Conservation (phyloP, 306 rosid species). For the Ammopiptanthus mongolicus region DNA sequence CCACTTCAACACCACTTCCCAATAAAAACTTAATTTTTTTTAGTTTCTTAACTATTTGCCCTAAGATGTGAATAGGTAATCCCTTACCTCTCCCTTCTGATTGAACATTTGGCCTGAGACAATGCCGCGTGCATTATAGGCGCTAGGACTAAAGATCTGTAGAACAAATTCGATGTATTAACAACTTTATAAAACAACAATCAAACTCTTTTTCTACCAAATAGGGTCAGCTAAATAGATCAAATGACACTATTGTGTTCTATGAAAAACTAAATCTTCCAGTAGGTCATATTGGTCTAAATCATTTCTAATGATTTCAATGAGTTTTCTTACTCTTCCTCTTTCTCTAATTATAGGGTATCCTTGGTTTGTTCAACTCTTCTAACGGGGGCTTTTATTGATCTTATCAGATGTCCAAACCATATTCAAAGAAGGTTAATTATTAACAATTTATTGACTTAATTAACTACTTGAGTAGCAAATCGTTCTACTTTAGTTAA, state of each 20-base stretch:
- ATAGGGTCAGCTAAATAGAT: not conserved
- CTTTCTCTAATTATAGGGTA: too few species aligned
- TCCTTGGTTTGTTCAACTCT: too few species aligned
- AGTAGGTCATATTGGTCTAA: not conserved
- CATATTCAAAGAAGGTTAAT: not conserved
- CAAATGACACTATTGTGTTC: not conserved
- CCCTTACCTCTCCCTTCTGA: constrained; percentile 77
- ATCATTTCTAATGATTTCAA: not conserved
- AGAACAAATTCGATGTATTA: constrained; percentile 13
- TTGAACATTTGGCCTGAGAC: constrained; percentile 78
- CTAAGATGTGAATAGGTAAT: not conserved
- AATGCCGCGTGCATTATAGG: constrained; percentile 65
- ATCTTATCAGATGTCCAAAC: not conserved
- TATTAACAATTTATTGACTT: constrained; percentile 4
- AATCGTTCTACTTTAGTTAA: constrained; percentile 4
- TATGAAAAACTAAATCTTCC: too few species aligned
- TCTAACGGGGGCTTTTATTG: too few species aligned
- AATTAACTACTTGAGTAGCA: not conserved
- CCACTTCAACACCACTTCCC: too few species aligned
- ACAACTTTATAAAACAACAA: constrained; percentile 9
- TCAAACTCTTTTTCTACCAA: too few species aligned
- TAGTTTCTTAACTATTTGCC: too few species aligned
- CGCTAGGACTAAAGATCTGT: constrained; percentile 55
- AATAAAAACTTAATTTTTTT: too few species aligned
- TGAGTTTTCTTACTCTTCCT: too few species aligned